Conservation (phyloP, 2,329 filamentous ascomycete species). For the Calonectria hawksworthii region DNA sequence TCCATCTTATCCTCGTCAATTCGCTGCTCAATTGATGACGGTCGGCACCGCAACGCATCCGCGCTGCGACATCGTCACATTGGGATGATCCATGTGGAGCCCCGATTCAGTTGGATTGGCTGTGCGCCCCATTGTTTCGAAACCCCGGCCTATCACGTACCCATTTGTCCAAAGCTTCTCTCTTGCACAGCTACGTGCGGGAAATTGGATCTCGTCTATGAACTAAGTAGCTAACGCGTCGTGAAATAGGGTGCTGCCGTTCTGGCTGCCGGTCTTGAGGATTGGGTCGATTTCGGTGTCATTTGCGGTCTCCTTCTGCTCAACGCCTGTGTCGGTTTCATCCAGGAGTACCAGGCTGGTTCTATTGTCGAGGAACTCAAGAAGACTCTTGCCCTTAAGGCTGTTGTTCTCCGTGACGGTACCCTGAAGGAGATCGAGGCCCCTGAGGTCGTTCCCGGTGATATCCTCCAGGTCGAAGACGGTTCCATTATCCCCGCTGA, state of each 20-base stretch:
- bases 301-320: constrained; percentile 87
- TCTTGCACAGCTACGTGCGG: neutral
- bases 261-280: constrained; percentile 85
- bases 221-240: constrained; percentile 43
- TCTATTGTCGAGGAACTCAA: constrained; percentile 93
- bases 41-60: constrained; percentile 28
- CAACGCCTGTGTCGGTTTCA: constrained; percentile 88
- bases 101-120: constrained; percentile 43
- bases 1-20: constrained; percentile 24
- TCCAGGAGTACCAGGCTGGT: constrained; percentile 91
- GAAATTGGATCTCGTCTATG: constrained; percentile 27
- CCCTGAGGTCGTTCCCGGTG: constrained; percentile 87
- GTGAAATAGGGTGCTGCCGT: constrained; percentile 75
- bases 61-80: constrained; percentile 14
- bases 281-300: constrained; percentile 95
- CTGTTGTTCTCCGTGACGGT: constrained; percentile 85
- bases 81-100: constrained; percentile 39
- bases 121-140: constrained; percentile 35
- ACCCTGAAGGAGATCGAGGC: constrained; percentile 84
- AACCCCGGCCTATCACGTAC: constrained; percentile 30
- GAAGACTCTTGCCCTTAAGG: constrained; percentile 90
- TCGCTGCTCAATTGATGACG: constrained; percentile 25
- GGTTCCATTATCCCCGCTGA: constrained; percentile 93
- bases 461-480: constrained; percentile 91
- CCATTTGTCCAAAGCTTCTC: constrained; percentile 17